phyloP scores from a whole-genome alignment of 345 rosid species.

The Moricandia arvensis region DNA sequence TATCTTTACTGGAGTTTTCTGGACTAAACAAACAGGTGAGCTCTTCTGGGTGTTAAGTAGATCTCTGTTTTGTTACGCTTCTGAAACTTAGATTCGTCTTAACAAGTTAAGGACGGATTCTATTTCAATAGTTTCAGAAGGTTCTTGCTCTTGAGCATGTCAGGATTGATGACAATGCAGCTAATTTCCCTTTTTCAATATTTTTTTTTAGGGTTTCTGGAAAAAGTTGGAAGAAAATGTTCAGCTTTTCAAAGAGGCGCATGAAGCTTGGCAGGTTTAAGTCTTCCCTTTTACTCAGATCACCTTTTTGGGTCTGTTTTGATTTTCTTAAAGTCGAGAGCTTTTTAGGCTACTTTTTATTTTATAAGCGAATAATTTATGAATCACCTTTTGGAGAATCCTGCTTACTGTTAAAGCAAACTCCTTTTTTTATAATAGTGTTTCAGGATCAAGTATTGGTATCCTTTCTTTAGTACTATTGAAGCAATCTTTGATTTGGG shows the following conservation, averaged over 20 bases:
- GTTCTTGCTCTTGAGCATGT: slow-evolving; percentile 9
- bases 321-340: slow-evolving; percentile 11
- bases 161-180: slow-evolving; percentile 30
- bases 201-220: slow-evolving; percentile 19
- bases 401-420: slow-evolving; percentile 27
- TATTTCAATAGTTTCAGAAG: neutral
- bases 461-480: slow-evolving; percentile 10
- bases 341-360: slow-evolving; percentile 10
- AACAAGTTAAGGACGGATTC: neutral
- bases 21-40: slow-evolving; percentile 5
- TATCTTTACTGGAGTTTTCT: neutral
- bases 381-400: slow-evolving; percentile 19
- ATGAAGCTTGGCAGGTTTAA: slow-evolving; percentile 95
- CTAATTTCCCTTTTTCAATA: neutral
- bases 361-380: neutral
- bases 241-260: slow-evolving; percentile 79
- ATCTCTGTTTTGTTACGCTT: slow-evolving; percentile 15
- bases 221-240: slow-evolving; percentile 50
- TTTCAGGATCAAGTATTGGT: slow-evolving; percentile 1
- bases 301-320: slow-evolving; percentile 18
- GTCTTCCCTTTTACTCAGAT: slow-evolving; percentile 16
- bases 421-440: slow-evolving; percentile 14
- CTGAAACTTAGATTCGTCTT: slow-evolving; percentile 6
- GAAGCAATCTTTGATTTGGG: neutral
- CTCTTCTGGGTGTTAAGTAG: slow-evolving; percentile 6